Base-by-base conservation (phyloP, 2,329 filamentous ascomycete species). In the Trichophyton simii region DNA sequence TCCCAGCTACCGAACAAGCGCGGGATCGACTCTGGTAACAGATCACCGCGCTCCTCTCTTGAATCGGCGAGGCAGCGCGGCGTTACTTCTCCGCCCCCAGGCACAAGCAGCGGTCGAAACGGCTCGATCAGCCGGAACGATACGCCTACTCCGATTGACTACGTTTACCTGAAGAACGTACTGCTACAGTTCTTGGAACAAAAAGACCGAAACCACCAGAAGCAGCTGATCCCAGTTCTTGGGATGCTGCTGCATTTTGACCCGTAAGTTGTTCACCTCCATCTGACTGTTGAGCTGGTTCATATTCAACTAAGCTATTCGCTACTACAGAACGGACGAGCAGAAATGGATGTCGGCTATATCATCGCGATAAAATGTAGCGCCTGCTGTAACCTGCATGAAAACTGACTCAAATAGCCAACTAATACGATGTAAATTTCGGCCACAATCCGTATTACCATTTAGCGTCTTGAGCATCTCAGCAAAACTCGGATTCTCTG, bases 281-380 rank as follows among this genome's bases (percentile, higher is more conserved):
- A 22, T 2, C 25, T 13, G 5, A 13, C 3, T 1, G 5, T 9
- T 9, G 25, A 15, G 15, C 50, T 13, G 15, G 7, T 22, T 22
- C 22, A 55, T 55, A 44, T 55, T 13, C 34, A 38, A n/a, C 20
- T 25, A 7, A 38, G 20, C 34, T 15, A 15, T 28, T 50, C 64
- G 58, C 64, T 67, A 31, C 59, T 62, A 63, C 62, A 84, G 82
- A 67, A 83, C 82, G 67, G 91, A 96, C 67, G 88, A 94, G 75
- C 86, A 94, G 74, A 92, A 89, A 74, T 95, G 90, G 89, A 83
- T 87, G 74, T 82, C 85, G 18, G 90, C 87, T 2, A 85, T 95
- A 57, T 78, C 80, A 63, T 78, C 81, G 15, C 74, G 72, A 67
- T 80, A 66, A 66, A 72, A 55, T 20, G 28, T 36, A 55, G 28